Base-by-base conservation (phyloP, 768 basidiomycete species). In the Clathrus columnatus region DNA sequence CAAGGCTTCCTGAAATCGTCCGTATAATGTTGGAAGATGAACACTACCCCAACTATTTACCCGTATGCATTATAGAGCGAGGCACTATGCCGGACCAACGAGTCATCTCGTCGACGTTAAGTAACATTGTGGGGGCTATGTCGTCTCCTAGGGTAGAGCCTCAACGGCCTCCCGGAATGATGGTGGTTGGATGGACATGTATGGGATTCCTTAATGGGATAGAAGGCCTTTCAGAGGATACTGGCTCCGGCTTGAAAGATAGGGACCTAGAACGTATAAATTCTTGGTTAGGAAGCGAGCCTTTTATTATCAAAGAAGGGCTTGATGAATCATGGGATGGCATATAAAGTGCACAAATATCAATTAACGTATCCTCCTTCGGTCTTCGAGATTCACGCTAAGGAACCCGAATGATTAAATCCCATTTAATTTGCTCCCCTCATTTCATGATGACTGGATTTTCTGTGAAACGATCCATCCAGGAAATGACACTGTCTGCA, bases 21-120 rank as follows among this genome's bases (percentile, higher is more conserved):
- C 69, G 78, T 4, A 79, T 85, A 7, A 73, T 97, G 24, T 58
- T 67, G 30, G 72, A 74, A 41, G 82, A 84, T 4, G 61, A 66
- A 0, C 74, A 76, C 0, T 99, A 91, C 66, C 96, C 95, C 0
- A 60, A 71, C 0, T 70, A 86, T 62, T 73, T 80, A 17, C 96
- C 96, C 4, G 90, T 98, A 61, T 91, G 93, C 7, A 84, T 98
- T 60, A 83, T 99, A 51, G 96, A 99, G 69, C 80, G 95, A 6
- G 93, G 90, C n/a, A 90, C 88, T 20, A 87, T 90, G 77, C 82
- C 86, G 0, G 96, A 99, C 69, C 96, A 98, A 69, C 73, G 96
- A 14, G 81, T 88, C 2, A 75, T 96, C 20, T 75, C 76, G 26
- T 87, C 85, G 17, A 98, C 93, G 1, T 66, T 99, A 48, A 74